These are phyloP conservation scores for Ramularia endophylla DNA, from an alignment of 2,329 filamentous ascomycete species.

Conservation along the genomic window DNA sequence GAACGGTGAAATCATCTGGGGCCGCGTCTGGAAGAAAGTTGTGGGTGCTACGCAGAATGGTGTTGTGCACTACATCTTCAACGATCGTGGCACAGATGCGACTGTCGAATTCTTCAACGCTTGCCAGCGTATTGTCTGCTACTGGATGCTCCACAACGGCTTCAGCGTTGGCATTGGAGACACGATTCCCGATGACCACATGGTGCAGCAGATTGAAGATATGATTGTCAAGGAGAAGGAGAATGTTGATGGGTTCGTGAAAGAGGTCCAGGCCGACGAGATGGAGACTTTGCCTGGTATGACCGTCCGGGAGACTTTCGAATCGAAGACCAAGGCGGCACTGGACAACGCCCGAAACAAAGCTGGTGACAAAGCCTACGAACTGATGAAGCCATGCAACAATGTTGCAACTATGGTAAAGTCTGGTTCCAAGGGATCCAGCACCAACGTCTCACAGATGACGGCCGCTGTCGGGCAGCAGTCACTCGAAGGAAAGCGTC, in stretches of 20 bases:
- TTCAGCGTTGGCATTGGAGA: slow-evolving; percentile 99
- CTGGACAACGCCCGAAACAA: slow-evolving; percentile 95
- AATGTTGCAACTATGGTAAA: slow-evolving; percentile 95
- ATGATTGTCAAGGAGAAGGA: slow-evolving; percentile 77
- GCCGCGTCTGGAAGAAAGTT: slow-evolving; percentile 86
- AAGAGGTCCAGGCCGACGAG: slow-evolving; percentile 73
- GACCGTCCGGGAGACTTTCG: slow-evolving; percentile 97
- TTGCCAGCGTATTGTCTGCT: slow-evolving; percentile 88
- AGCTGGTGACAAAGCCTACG: slow-evolving; percentile 86
- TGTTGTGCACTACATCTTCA: slow-evolving; percentile 94
- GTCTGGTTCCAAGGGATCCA: slow-evolving; percentile 96
- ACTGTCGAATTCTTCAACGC: slow-evolving; percentile 96
- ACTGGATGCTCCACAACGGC: slow-evolving; percentile 94
- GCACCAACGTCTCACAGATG: slow-evolving; percentile 99
- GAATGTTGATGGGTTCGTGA: slow-evolving; percentile 70
- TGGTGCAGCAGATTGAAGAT: slow-evolving; percentile 76
- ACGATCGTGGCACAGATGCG: slow-evolving; percentile 79
- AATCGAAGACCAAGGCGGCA: slow-evolving; percentile 91
- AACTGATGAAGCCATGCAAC: slow-evolving; percentile 90
- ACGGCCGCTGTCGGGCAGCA: slow-evolving; percentile 96
- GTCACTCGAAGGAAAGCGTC: slow-evolving; percentile 96
- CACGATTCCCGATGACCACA: slow-evolving; percentile 83
- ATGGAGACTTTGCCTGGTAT: slow-evolving; percentile 95
- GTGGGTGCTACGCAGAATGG: slow-evolving; percentile 85
- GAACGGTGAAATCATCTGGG: slow-evolving; percentile 83